phyloP scores from a whole-genome alignment of 1,284 basidiomycete species.

The Mycosarcoma maydis region DNA sequence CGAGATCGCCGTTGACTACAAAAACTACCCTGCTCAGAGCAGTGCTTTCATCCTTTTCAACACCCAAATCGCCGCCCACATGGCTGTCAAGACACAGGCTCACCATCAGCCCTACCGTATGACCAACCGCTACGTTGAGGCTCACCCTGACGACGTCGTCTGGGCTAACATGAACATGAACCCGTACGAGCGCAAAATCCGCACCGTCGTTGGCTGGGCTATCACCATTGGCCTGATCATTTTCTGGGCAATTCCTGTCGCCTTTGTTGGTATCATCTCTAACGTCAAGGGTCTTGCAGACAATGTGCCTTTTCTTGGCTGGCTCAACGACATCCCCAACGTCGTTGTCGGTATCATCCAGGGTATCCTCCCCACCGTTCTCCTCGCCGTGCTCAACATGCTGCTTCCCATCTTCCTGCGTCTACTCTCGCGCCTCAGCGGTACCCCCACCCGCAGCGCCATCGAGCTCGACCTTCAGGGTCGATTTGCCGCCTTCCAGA shows the following conservation, averaged over 20 bases:
- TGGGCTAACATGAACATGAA: slow-evolving; percentile 89
- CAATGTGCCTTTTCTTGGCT: slow-evolving; percentile 77
- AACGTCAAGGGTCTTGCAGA: slow-evolving; percentile 80
- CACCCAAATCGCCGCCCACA: slow-evolving; percentile 78
- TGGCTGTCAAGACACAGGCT: slow-evolving; percentile 46
- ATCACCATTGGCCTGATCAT: slow-evolving; percentile 74
- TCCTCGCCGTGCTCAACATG: slow-evolving; percentile 89
- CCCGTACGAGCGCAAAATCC: slow-evolving; percentile 82
- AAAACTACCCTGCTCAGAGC: slow-evolving; percentile 72
- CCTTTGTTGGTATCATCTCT: slow-evolving; percentile 85
- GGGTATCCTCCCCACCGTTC: slow-evolving; percentile 79
- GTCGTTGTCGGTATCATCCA: slow-evolving; percentile 78
- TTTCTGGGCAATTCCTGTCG: slow-evolving; percentile 70
- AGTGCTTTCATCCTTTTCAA: slow-evolving; percentile 88
- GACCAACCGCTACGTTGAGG: slow-evolving; percentile 54
- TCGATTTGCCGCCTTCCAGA: slow-evolving; percentile 89
- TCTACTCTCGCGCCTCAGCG: slow-evolving; percentile 79
- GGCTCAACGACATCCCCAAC: slow-evolving; percentile 77
- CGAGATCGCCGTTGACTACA: slow-evolving; percentile 73
- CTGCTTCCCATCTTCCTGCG: slow-evolving; percentile 86
- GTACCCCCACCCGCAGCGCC: slow-evolving; percentile 80
- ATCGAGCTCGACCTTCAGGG: slow-evolving; percentile 91
- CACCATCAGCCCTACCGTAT: slow-evolving; percentile 62
- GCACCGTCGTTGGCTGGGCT: slow-evolving; percentile 70
- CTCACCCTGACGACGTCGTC: slow-evolving; percentile 76